Evolutionary conservation across 2,329 filamentous ascomycete genomes (phyloP).

Genomic region (Colletotrichum sp.): DNA sequence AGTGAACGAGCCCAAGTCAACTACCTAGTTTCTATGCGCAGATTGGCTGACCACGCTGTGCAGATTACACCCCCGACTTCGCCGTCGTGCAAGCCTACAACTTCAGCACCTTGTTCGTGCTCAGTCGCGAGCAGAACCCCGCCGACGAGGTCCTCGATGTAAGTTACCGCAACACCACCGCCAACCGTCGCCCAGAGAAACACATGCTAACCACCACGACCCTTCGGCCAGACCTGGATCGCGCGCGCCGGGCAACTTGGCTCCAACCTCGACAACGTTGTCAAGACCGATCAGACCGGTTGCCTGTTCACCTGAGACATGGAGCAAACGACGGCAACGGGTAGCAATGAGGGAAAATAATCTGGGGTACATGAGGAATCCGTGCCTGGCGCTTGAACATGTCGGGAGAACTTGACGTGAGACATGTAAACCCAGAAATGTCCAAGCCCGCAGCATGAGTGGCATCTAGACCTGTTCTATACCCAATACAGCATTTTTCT

Average conservation of each 20-base stretch:
- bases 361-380: not conserved
- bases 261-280: conserved; percentile 27
- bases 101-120: conserved; percentile 35
- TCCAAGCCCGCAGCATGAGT: not conserved
- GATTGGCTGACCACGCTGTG: no score
- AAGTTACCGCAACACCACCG: conserved; percentile 10
- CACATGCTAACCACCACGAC: not conserved
- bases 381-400: conserved; percentile 8
- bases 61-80: conserved; percentile 35
- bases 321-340: not conserved
- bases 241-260: conserved; percentile 28
- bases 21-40: not conserved
- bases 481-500: not conserved
- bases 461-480: not conserved
- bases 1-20: not conserved
- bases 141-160: conserved; percentile 31
- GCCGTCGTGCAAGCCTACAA: conserved; percentile 37
- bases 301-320: conserved; percentile 26
- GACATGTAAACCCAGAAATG: not conserved
- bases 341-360: not conserved
- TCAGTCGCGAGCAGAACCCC: conserved; percentile 33
- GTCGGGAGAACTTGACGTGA: not conserved
- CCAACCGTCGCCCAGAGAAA: not conserved
- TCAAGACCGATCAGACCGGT: conserved; percentile 30
- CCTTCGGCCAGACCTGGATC: conserved; percentile 28